Evolutionary conservation across 352 stramenopile genomes (phyloP).

Genomic region (Phytophthora rubi): DNA sequence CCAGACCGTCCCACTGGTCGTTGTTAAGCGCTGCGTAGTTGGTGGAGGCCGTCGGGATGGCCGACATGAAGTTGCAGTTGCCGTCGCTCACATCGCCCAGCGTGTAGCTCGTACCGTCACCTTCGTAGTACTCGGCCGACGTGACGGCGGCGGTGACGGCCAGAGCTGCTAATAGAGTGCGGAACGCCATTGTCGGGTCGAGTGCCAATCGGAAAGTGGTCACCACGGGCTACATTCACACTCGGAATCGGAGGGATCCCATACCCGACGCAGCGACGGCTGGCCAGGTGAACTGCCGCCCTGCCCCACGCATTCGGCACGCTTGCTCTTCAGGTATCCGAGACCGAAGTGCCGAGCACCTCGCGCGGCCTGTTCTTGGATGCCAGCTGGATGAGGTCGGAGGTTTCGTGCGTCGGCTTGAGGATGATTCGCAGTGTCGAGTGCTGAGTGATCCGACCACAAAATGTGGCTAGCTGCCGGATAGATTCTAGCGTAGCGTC

Average conservation of each 20-base stretch:
- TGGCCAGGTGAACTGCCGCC: slow-evolving; percentile 14
- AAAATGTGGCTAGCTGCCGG: background rate
- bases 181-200: slow-evolving; percentile 14
- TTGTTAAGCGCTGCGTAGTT: slow-evolving; percentile 77
- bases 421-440: slow-evolving; percentile 15
- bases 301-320: slow-evolving; percentile 19
- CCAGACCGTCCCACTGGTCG: slow-evolving; percentile 55
- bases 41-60: slow-evolving; percentile 41
- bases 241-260: background rate
- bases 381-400: slow-evolving; percentile 23
- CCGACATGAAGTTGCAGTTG: slow-evolving; percentile 60
- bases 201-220: slow-evolving; percentile 23
- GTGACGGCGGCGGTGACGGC: slow-evolving; percentile 3
- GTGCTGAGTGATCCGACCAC: slow-evolving; percentile 4
- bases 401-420: slow-evolving; percentile 10
- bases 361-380: slow-evolving; percentile 29
- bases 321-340: slow-evolving; percentile 32
- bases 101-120: slow-evolving; percentile 51
- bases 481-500: background rate
- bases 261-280: slow-evolving; percentile 1
- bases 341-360: slow-evolving; percentile 26
- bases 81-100: slow-evolving; percentile 30
- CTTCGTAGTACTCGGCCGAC: slow-evolving; percentile 38
- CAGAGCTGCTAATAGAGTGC: slow-evolving; percentile 11
- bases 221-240: background rate